These are phyloP conservation scores for Penicillium sp. DNA, from an alignment of 2,329 filamentous ascomycete genomes.

Conservation along the genomic window DNA sequence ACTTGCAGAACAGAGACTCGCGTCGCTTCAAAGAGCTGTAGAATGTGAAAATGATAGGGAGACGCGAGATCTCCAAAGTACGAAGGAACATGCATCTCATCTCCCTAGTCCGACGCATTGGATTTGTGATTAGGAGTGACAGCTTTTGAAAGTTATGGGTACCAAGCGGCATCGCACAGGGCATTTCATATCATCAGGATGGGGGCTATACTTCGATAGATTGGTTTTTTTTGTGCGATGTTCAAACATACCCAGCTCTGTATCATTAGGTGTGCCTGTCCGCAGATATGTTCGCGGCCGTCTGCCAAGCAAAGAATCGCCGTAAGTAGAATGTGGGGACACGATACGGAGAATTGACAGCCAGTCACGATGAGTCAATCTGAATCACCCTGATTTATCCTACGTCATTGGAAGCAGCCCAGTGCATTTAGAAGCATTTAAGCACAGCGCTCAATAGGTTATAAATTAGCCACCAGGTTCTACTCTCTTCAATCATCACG, in stretches of 20 bases:
- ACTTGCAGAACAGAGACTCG: no score
- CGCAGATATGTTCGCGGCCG: neutral
- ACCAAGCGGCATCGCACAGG: no score
- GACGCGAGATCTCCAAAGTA: no score
- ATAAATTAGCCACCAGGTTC: neutral
- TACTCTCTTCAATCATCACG: neutral
- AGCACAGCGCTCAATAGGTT: neutral
- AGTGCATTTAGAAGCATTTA: neutral
- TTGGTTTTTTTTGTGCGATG: no score
- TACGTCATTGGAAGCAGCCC: neutral
- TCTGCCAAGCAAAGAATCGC: neutral
- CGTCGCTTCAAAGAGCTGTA: no score
- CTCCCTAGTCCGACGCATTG: no score
- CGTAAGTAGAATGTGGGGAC: neutral
- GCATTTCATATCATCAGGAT: no score
- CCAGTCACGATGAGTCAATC: neutral
- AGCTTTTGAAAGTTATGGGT: no score
- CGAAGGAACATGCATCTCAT: no score
- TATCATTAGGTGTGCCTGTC: neutral
- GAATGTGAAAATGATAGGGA: no score
- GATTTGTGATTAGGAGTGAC: no score
- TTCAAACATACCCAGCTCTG: neutral
- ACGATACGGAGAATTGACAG: neutral
- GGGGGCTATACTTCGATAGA: no score
- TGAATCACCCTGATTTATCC: neutral